Evolutionary conservation across 2,329 filamentous ascomycete genomes (phyloP).

Genomic region (Ophiostoma sp.): DNA sequence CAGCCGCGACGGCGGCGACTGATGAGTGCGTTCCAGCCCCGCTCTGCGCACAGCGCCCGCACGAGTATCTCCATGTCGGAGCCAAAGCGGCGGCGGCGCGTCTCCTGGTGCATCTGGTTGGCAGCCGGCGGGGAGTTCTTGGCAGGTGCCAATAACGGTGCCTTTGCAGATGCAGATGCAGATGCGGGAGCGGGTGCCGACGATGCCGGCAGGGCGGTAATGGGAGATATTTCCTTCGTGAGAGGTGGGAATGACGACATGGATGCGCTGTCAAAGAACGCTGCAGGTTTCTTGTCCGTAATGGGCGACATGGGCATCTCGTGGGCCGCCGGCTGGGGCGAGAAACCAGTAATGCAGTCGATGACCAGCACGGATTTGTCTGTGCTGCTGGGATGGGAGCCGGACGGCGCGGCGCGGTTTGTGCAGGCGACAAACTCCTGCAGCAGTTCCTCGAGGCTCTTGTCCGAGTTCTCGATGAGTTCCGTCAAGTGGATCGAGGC

Average conservation of each 20-base stretch:
- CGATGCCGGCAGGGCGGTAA: conserved; percentile 17
- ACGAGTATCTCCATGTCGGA: conserved; percentile 66
- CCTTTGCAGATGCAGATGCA: background rate
- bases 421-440: conserved; percentile 32
- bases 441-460: conserved; percentile 46
- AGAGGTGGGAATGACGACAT: conserved; percentile 25
- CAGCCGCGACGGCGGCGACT: conserved; percentile 64
- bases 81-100: conserved; percentile 52
- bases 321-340: conserved; percentile 39
- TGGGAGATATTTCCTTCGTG: conserved; percentile 27
- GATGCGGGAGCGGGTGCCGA: background rate
- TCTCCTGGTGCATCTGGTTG: conserved; percentile 51
- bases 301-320: conserved; percentile 49
- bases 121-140: background rate
- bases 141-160: background rate
- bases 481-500: conserved; percentile 55
- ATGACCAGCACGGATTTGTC: conserved; percentile 50
- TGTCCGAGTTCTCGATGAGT: conserved; percentile 45
- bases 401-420: conserved; percentile 33
- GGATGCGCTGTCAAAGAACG: conserved; percentile 26
- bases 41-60: conserved; percentile 66
- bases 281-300: conserved; percentile 35
- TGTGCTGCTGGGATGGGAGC: conserved; percentile 27
- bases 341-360: conserved; percentile 57
- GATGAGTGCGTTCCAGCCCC: conserved; percentile 68